phyloP scores from a whole-genome alignment of 495 filamentous ascomycete genomes.

The Aspergillus mulundensis region DNA sequence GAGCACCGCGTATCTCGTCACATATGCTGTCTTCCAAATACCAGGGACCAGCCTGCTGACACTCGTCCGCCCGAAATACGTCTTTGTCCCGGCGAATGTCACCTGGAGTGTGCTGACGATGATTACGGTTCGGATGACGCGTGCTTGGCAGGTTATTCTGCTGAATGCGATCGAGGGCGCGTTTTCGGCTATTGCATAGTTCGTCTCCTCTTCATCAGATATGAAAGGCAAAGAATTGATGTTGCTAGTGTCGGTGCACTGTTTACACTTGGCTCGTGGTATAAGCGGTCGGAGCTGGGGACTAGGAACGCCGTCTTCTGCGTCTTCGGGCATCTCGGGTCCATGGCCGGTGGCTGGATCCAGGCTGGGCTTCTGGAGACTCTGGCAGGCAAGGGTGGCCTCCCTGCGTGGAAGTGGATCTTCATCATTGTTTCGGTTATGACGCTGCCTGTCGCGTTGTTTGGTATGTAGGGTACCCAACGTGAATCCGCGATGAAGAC shows the following conservation, averaged over 20 bases:
- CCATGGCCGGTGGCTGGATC: slow-evolving; percentile 31
- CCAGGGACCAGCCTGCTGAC: slow-evolving; percentile 32
- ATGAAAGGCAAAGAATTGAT: no score
- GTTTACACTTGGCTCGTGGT: slow-evolving; percentile 30
- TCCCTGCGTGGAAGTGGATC: slow-evolving; percentile 33
- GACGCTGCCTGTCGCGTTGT: slow-evolving; percentile 28
- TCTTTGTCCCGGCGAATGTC: slow-evolving; percentile 33
- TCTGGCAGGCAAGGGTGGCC: slow-evolving; percentile 21
- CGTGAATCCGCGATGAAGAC: no score
- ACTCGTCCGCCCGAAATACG: slow-evolving; percentile 29
- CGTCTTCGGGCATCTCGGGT: slow-evolving; percentile 26
- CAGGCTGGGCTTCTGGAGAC: slow-evolving; percentile 25
- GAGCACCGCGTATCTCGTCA: slow-evolving; percentile 34
- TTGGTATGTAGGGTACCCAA: no score
- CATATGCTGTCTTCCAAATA: slow-evolving; percentile 38
- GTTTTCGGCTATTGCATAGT: slow-evolving; percentile 34
- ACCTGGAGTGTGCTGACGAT: slow-evolving; percentile 32
- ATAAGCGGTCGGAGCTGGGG: slow-evolving; percentile 27
- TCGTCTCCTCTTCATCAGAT: not conserved
- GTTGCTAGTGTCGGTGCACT: slow-evolving; percentile 25
- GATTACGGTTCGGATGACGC: slow-evolving; percentile 31
- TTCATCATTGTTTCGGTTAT: slow-evolving; percentile 32
- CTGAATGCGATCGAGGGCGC: slow-evolving; percentile 34
- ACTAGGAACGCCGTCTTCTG: slow-evolving; percentile 29
- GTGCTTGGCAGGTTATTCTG: slow-evolving; percentile 33